Base-by-base conservation (phyloP, 768 basidiomycete species). In the Tricholoma sp. region DNA sequence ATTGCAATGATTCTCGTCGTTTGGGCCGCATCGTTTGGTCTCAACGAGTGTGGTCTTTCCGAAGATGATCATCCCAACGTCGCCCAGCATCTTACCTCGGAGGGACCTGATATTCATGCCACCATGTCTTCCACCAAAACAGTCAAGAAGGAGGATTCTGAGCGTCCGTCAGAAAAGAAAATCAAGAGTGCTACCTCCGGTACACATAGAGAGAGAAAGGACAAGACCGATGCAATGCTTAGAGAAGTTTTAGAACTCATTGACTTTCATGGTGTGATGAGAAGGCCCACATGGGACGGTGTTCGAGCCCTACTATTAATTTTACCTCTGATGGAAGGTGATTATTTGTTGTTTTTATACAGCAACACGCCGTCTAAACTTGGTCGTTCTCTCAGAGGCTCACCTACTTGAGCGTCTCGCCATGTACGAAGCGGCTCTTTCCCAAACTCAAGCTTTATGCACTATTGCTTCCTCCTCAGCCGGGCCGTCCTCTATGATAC, bases 21-120 rank as follows among this genome's bases (percentile, higher is more conserved):
- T 18, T 97, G 93, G 93, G 94, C 92, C 0, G 82, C 86, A 4
- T 92, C 91, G 37, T 94, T 91, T 68, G 95, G 94, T 39, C 74
- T 96, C 47, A 83, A 95, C 67, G 90, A 93, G 63, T 79, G 76
- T 42, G 94, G 93, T 36, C 65, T 79, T 13, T 83, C 86, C 17
- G 70, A 74, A 44, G 57, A 58, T 24, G 69, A 72, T n/a, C 62
- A 66, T 37, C 51, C 56, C 34, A 52, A 55, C 32, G 52, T 57
- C 15, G 59, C 63, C 20, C 60, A n/a, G n/a, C n/a, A 61, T 12
- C 61, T 60, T 15, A 17, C 44, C 11, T 28, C 8, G 2, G 47
- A 17, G 29, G 62, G 57, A 37, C 53, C 56, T 4, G 68, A 68
- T 37, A 66, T 67, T 6, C 57, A 58, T 11, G 50, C 51, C 17